Evolutionary conservation across 2,329 filamentous ascomycete species (phyloP).

Genomic region (Epichloe amarillans): DNA sequence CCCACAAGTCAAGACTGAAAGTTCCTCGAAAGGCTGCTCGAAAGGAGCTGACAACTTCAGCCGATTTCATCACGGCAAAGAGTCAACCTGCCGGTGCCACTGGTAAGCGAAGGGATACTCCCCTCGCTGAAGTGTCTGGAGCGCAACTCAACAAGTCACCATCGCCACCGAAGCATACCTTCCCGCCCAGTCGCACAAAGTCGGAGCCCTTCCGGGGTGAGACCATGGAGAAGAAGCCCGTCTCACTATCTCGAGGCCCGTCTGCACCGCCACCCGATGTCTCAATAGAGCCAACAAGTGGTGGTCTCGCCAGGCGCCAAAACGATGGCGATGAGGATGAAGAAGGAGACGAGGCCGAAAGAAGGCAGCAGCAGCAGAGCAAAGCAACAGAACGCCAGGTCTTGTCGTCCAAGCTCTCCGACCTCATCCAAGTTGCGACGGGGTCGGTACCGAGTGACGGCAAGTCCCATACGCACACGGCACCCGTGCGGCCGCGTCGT

Average conservation of each 20-base stretch:
- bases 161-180: slow-evolving; percentile 17
- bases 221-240: slow-evolving; percentile 3
- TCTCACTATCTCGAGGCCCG: background rate
- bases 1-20: background rate
- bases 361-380: slow-evolving; percentile 16
- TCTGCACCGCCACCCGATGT: slow-evolving; percentile 6
- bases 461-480: slow-evolving; percentile 5
- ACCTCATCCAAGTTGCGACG: slow-evolving; percentile 21
- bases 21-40: slow-evolving; percentile 6
- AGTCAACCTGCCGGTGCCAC: slow-evolving; percentile 21
- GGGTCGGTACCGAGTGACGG: slow-evolving; percentile 3
- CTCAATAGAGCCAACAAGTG: background rate
- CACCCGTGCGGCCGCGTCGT: slow-evolving; percentile 18
- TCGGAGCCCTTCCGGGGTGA: slow-evolving; percentile 23
- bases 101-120: slow-evolving; percentile 16
- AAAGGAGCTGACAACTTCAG: slow-evolving; percentile 16
- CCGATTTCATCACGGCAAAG: slow-evolving; percentile 29
- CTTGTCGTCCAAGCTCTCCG: slow-evolving; percentile 29
- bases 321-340: slow-evolving; percentile 4
- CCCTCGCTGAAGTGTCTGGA: slow-evolving; percentile 28
- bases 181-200: slow-evolving; percentile 15
- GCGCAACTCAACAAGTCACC: slow-evolving; percentile 29
- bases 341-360: slow-evolving; percentile 1
- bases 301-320: background rate
- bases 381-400: slow-evolving; percentile 26